phyloP scores from a whole-genome alignment of 805 yeast genomes.

The Myxozyma geophila region DNA sequence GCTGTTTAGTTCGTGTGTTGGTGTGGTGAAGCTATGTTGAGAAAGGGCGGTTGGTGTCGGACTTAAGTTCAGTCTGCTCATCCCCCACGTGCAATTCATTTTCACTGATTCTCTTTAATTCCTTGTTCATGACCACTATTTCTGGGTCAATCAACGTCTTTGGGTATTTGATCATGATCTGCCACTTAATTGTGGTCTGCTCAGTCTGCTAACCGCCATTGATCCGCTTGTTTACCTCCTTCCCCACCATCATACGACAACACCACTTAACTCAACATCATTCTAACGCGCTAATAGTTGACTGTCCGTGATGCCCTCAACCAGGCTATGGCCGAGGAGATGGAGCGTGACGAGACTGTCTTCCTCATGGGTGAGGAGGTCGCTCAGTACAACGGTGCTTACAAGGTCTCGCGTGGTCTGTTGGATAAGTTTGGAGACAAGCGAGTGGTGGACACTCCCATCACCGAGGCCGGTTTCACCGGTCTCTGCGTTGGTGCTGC shows the following conservation, averaged over 20 bases:
- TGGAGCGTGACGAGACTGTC: conserved; percentile 92
- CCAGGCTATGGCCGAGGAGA: conserved; percentile 93
- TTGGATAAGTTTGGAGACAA: conserved; percentile 94
- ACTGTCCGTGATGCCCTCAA: conserved; percentile 98
- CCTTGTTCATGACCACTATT: background rate
- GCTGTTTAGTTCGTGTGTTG: background rate
- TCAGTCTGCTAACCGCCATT: background rate
- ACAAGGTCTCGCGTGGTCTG: conserved; percentile 93
- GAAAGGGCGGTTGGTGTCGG: too few species aligned
- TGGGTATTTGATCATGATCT: too few species aligned
- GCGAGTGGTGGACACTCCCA: conserved; percentile 94
- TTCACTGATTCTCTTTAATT: background rate
- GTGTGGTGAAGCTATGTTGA: background rate
- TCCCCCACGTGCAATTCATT: too few species aligned
- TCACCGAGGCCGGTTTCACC: conserved; percentile 98
- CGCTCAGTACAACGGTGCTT: conserved; percentile 99
- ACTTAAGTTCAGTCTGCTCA: too few species aligned
- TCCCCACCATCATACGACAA: too few species aligned
- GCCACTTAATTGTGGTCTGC: background rate
- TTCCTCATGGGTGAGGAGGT: conserved; percentile 99
- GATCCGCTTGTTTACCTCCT: too few species aligned
- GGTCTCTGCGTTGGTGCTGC: conserved; percentile 96
- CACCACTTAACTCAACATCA: too few species aligned
- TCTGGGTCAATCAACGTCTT: too few species aligned
- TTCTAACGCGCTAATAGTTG: conserved; percentile 48